These are phyloP conservation scores for Apiospora aurea DNA, from an alignment of 2,329 filamentous ascomycete species.

Conservation along the genomic window DNA sequence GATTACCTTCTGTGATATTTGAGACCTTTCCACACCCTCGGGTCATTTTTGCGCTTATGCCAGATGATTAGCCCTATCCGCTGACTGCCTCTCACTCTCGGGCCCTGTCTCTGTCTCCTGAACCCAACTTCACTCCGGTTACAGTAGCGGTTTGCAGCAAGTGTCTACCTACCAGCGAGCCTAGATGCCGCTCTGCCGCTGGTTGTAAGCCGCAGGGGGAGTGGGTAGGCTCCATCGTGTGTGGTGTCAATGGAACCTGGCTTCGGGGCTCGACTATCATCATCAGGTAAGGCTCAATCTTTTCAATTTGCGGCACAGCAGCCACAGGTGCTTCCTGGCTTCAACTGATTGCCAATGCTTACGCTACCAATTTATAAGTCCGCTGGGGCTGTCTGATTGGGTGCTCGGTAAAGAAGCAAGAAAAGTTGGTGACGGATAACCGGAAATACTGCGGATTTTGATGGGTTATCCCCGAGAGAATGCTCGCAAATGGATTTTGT, in stretches of 20 bases:
- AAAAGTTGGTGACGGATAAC: background rate
- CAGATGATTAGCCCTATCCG: background rate
- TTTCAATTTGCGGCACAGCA: background rate
- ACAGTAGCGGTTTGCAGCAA: background rate
- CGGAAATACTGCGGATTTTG: slow-evolving; percentile 11
- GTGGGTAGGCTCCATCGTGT: slow-evolving; percentile 3
- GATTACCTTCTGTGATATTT: background rate
- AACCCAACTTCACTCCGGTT: background rate
- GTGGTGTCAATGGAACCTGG: background rate
- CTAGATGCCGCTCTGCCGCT: background rate
- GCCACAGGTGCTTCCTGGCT: background rate
- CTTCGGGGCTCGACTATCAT: background rate
- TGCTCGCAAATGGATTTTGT: background rate
- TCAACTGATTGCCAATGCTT: background rate
- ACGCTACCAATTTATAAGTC: background rate
- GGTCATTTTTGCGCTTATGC: background rate
- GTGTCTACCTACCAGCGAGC: background rate
- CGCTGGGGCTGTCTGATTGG: background rate
- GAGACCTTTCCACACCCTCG: slow-evolving; percentile 6
- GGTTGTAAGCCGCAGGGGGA: background rate
- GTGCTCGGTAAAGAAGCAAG: background rate
- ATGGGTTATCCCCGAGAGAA: background rate
- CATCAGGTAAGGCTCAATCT: background rate
- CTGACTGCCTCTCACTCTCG: background rate
- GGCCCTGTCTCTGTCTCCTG: background rate